Conservation (phyloP, 306 rosid genomes). For the Mucuna pruriens region DNA sequence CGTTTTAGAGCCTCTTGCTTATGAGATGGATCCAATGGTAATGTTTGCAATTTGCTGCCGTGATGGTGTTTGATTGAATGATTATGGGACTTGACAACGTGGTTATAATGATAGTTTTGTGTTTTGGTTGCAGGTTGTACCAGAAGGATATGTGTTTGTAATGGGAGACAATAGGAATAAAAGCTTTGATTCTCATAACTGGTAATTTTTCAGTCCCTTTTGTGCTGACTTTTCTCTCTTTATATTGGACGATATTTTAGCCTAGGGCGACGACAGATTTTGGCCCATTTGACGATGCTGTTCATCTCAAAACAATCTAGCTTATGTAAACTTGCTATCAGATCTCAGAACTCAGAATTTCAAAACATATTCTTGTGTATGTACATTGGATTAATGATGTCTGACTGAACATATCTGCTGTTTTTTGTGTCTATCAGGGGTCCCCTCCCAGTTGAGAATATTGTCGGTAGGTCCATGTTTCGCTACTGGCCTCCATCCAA, state of each 20-base stretch:
- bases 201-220: slow-evolving; percentile 60
- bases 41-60: slow-evolving; percentile 4
- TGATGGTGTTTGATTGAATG: slow-evolving; percentile 11
- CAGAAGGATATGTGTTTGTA: slow-evolving; percentile 90
- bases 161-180: slow-evolving; percentile 97
- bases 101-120: slow-evolving; percentile 8
- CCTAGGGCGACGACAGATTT: slow-evolving; percentile 33
- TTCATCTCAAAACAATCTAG: slow-evolving; percentile 36
- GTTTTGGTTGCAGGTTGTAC: slow-evolving; percentile 71
- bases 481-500: slow-evolving; percentile 97
- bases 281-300: slow-evolving; percentile 37
- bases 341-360: background rate
- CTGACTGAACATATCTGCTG: slow-evolving; percentile 27
- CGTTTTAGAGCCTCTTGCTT: slow-evolving; percentile 74
- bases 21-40: slow-evolving; percentile 82
- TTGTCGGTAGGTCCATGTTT: slow-evolving; percentile 87
- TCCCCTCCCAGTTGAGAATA: slow-evolving; percentile 88
- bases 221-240: slow-evolving; percentile 37
- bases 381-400: background rate
- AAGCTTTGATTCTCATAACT: slow-evolving; percentile 93
- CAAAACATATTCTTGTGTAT: background rate
- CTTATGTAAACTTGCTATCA: slow-evolving; percentile 41
- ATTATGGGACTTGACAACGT: background rate
- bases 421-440: slow-evolving; percentile 69
- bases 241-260: slow-evolving; percentile 9